These are phyloP conservation scores for Taiwanofungus camphoratus DNA, from an alignment of 1,284 basidiomycete species.

Conservation along the genomic window DNA sequence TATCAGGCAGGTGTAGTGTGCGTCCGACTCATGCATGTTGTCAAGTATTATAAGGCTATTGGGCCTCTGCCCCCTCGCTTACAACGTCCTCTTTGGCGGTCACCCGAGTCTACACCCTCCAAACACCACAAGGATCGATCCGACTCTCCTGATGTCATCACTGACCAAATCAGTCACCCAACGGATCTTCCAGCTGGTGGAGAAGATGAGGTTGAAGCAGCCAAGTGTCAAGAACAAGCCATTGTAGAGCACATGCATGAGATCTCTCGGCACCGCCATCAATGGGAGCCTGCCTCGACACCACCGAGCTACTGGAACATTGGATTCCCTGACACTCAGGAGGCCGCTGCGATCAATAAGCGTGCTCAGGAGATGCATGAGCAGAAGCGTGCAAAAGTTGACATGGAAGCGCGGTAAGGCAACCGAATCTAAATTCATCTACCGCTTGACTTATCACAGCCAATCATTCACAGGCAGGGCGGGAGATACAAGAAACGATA, in stretches of 20 bases:
- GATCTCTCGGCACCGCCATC: slow-evolving; percentile 75
- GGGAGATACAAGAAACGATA: slow-evolving; percentile 18
- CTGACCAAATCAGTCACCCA: slow-evolving; percentile 11
- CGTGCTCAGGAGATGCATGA: slow-evolving; percentile 66
- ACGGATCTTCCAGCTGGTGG: not conserved
- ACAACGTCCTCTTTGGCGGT: slow-evolving; percentile 65
- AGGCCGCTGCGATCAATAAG: slow-evolving; percentile 68
- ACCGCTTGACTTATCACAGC: not conserved
- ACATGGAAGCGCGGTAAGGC: slow-evolving; percentile 50
- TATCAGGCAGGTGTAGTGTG: not conserved
- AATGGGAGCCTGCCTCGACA: slow-evolving; percentile 67
- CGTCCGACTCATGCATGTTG: not conserved
- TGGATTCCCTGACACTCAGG: slow-evolving; percentile 83
- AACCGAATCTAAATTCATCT: not conserved
- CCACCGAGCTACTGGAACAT: slow-evolving; percentile 88
- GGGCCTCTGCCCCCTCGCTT: slow-evolving; percentile 63
- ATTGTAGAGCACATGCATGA: slow-evolving; percentile 61
- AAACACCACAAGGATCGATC: slow-evolving; percentile 14
- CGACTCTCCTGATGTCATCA: not conserved
- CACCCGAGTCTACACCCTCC: slow-evolving; percentile 37
- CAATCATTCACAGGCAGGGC: slow-evolving; percentile 9
- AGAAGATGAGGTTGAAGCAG: not conserved
- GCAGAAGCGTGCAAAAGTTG: slow-evolving; percentile 51
- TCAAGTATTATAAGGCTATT: slow-evolving; percentile 75
- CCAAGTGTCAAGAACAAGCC: slow-evolving; percentile 9